Evolutionary conservation across 2,329 filamentous ascomycete species (phyloP).

Genomic region (Epichloe bromicola): DNA sequence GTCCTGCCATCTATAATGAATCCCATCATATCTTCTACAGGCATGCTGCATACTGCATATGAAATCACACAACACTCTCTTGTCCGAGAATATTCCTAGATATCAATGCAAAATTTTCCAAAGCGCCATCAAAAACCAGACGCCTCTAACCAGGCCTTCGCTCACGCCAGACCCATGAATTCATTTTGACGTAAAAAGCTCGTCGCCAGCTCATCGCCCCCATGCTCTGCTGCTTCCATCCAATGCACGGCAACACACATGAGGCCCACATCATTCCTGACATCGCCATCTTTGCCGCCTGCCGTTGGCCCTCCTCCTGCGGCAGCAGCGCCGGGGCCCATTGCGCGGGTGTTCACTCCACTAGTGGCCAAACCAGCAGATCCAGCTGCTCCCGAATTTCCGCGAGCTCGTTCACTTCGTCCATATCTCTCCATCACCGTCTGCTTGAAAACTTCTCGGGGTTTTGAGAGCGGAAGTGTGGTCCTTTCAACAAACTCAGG

Average conservation of each 20-base stretch:
- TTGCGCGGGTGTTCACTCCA: constrained; percentile 12
- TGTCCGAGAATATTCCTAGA: no score
- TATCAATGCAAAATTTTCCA: no score
- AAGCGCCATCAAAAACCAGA: background rate
- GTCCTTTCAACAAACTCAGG: constrained; percentile 73
- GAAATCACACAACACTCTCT: no score
- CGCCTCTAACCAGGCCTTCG: background rate
- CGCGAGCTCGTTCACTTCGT: constrained; percentile 20
- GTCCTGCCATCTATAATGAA: no score
- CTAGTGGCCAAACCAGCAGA: constrained; percentile 13
- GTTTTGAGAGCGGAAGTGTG: constrained; percentile 71
- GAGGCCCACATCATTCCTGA: constrained; percentile 65
- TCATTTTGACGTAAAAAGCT: constrained; percentile 64
- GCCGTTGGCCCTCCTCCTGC: constrained; percentile 11
- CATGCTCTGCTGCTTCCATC: constrained; percentile 81
- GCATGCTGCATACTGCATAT: no score
- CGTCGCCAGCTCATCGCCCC: constrained; percentile 75
- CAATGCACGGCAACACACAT: constrained; percentile 95
- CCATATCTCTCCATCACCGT: constrained; percentile 64
- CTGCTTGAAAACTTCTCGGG: constrained; percentile 81
- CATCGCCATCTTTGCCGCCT: constrained; percentile 30
- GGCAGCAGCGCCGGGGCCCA: constrained; percentile 9
- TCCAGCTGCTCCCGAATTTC: constrained; percentile 11
- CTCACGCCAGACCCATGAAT: constrained; percentile 21
- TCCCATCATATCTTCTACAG: no score